Conservation (phyloP, 768 basidiomycete species). For the Tylopilus sp. region DNA sequence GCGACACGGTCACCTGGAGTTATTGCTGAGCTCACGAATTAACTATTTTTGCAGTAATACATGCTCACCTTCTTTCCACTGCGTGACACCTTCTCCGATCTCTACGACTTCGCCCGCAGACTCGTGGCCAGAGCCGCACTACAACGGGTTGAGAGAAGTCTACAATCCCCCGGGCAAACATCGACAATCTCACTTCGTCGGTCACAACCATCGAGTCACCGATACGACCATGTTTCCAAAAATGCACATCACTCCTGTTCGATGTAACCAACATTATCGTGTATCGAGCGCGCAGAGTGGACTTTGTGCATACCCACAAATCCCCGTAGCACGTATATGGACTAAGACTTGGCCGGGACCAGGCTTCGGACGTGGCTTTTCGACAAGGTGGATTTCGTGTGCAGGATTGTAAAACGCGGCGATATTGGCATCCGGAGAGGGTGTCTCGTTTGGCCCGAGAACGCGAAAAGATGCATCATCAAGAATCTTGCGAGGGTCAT, state of each 20-base stretch:
- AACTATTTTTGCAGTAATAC: not conserved
- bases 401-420: conserved; percentile 64
- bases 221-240: conserved; percentile 68
- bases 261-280: not conserved
- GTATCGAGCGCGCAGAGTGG: not conserved
- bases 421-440: conserved; percentile 47
- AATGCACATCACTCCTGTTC: conserved; percentile 67
- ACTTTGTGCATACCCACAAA: conserved; percentile 52
- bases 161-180: not conserved
- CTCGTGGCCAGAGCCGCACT: conserved; percentile 71
- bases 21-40: not conserved
- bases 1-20: conserved; percentile 59
- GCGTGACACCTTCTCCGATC: conserved; percentile 61
- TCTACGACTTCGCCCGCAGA: conserved; percentile 66
- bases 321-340: conserved; percentile 65
- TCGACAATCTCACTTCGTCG: conserved; percentile 45
- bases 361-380: conserved; percentile 57
- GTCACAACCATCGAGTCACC: conserved; percentile 70
- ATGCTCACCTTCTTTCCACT: conserved; percentile 55
- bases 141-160: not conserved
- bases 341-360: conserved; percentile 64
- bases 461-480: conserved; percentile 55
- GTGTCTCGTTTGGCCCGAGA: conserved; percentile 47
- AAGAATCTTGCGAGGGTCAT: conserved; percentile 54
- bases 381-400: conserved; percentile 64